Percentiles rank a stretch among this genome's conserved stretches.
Conservation (phyloP, 805 yeast species). For the Cyberlindnera petersonii region DNA sequence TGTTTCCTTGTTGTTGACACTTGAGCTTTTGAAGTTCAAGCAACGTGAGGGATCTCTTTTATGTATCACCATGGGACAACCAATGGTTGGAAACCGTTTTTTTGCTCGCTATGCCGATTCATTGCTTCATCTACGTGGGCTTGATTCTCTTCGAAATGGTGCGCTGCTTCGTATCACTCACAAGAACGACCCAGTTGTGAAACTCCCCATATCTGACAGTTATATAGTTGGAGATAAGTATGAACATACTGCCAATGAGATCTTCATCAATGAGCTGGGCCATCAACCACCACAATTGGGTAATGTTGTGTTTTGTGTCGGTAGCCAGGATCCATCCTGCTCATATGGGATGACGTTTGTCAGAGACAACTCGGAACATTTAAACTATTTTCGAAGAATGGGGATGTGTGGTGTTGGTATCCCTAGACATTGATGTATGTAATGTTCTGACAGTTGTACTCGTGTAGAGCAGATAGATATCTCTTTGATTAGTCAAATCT, state of each 20-base stretch:
- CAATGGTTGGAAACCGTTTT: slow-evolving; percentile 23
- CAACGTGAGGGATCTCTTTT: neutral
- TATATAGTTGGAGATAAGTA: slow-evolving; percentile 19
- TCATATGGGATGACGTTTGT: slow-evolving; percentile 20
- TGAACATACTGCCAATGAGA: slow-evolving; percentile 20
- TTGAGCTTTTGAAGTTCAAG: slow-evolving; percentile 10
- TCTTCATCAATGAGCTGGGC: slow-evolving; percentile 25
- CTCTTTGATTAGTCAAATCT: slow-evolving; percentile 27
- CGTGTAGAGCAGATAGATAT: too few relatives aligned
- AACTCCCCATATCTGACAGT: slow-evolving; percentile 22
- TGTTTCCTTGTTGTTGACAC: slow-evolving; percentile 17
- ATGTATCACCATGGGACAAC: slow-evolving; percentile 28
- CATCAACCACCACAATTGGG: slow-evolving; percentile 11
- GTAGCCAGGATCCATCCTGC: slow-evolving; percentile 61
- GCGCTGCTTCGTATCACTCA: slow-evolving; percentile 24
- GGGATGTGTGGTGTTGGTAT: slow-evolving; percentile 27
- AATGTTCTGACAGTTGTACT: too few relatives aligned
- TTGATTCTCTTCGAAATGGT: slow-evolving; percentile 3
- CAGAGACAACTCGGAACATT: slow-evolving; percentile 24
- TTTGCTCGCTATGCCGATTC: slow-evolving; percentile 17
- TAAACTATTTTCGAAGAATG: slow-evolving; percentile 28
- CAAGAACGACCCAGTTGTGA: slow-evolving; percentile 26
- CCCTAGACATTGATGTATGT: neutral
- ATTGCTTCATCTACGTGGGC: slow-evolving; percentile 5
- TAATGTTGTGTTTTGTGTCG: slow-evolving; percentile 73